These are phyloP conservation scores for Yamadazyma dushanensis DNA, from an alignment of 1,139 yeast species.

Conservation along the genomic window DNA sequence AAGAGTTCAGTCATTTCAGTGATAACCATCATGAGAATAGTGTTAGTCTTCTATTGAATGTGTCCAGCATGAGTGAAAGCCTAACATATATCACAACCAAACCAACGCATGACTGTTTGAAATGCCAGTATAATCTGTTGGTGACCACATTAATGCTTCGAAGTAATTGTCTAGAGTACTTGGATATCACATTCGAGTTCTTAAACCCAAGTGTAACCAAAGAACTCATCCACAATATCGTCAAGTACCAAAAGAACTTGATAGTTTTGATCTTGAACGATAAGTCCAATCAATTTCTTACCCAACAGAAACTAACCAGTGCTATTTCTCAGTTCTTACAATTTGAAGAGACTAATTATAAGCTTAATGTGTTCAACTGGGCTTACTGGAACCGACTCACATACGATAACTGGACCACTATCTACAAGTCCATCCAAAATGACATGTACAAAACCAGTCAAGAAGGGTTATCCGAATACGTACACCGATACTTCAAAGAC, in stretches of 20 bases:
- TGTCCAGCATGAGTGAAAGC: conserved; percentile 4
- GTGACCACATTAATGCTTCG: background rate
- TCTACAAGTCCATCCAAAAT: background rate
- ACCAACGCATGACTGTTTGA: conserved; percentile 17
- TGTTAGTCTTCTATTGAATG: conserved; percentile 9
- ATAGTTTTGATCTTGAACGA: conserved; percentile 12
- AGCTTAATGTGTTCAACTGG: conserved; percentile 7
- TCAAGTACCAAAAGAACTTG: conserved; percentile 7
- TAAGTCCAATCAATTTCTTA: conserved; percentile 14
- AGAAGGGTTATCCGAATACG: conserved; percentile 4
- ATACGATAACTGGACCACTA: background rate
- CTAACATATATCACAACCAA: conserved; percentile 7
- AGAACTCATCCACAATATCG: conserved; percentile 7
- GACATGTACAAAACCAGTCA: conserved; percentile 7
- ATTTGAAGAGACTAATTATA: conserved; percentile 12
- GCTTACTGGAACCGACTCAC: background rate
- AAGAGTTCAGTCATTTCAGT: conserved; percentile 17
- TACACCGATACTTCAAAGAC: background rate
- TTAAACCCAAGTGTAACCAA: conserved; percentile 9
- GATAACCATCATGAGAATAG: conserved; percentile 12
- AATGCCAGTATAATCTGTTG: conserved; percentile 14
- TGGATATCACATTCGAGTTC: conserved; percentile 14
- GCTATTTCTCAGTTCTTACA: background rate
- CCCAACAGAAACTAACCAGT: conserved; percentile 4
- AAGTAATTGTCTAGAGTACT: conserved; percentile 1